Base-by-base conservation (phyloP, 176 grass and related monocot genomes). In the Hsuehochloa calcarea region DNA sequence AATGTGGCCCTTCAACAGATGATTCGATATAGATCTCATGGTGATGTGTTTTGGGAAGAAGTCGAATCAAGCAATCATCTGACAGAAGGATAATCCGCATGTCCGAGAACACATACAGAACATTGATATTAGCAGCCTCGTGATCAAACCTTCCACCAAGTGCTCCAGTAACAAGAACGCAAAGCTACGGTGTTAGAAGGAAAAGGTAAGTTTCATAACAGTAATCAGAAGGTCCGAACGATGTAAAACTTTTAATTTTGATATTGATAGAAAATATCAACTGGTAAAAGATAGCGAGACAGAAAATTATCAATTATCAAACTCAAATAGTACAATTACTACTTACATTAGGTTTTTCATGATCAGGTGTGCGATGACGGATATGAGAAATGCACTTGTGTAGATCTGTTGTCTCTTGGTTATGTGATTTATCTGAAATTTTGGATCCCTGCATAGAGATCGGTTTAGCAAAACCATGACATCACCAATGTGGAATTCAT, bases 61-160 rank as follows among this genome's bases (percentile, higher is more conserved):
- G 78, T 52, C 58, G 93, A 65, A 95, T 92, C 72, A 92, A 89
- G 72, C 93, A 95, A 66, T 95, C 90, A 90, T 90, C 93, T 65
- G 93, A 95, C 13, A 95, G 62, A 59, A 95, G 88, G 45, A 95
- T 52, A 71, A 92, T 95, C 29, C 82, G 80, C 88, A 90, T 92
- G 43, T 92, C 90, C 2, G 90, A 95, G 60, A 95, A 95, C 40
- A 84, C 62, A 84, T 92, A 90, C 8, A 92, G 85, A 77, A 86
- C 78, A 60, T 90, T 92, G 69, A 92, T 87, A 84, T 95, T 95
- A 65, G 86, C 93, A 29, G 87, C 90, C 88, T 95, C 93, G 8
- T 92, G 93, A 87, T 95, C 90, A 86, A 95, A 92, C 88, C 93
- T 87, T 86, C 92, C 92, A 84, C 92, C 92, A 43, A 90, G 79